Base-by-base conservation (phyloP, 2,329 filamentous ascomycete genomes). In the Fusarium equiseti region DNA sequence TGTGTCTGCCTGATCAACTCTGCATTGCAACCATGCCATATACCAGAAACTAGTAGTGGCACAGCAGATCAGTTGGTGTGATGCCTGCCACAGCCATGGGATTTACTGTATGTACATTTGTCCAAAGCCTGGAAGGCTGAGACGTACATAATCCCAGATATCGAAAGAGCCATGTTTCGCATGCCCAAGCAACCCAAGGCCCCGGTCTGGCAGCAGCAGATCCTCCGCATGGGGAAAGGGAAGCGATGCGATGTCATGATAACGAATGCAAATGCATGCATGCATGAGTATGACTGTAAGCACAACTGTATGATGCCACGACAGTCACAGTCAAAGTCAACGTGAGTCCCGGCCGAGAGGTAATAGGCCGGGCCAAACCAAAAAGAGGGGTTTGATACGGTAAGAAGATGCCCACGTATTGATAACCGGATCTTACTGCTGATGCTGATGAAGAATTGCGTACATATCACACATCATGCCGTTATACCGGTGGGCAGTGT, bases 81-180 rank as follows among this genome's bases (percentile, higher is more conserved):
- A 68, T 72, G 56, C 42, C 64, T 71, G 64, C 68, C 68, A 66
- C 38, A 61, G 68, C 63, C 35, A 62, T 51, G 54, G 55, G 60
- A 56, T 42, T 20, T 20, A n/a, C n/a, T n/a, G n/a, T n/a, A n/a
- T n/a, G n/a, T n/a, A n/a, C n/a, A n/a, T n/a, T n/a, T 43, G 20
- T 50, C 38, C 66, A 55, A 52, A 50, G 56, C 52, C 62, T 53
- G 54, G 63, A 68, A 58, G 63, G 59, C 59, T 58, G 68, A 71
- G 68, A 68, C 68, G 54, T 54, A 40, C 26, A 67, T 20, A 64
- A 55, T 40, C 35, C 50, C 63, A 55, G 49, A 29, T 54, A 59
- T 58, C 55, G 31, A 61, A 69, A 56, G 50, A 51, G 38, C 45
- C 31, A 51, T 57, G 63, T 71, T 65, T 69, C 63, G 63, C 46